Percentiles rank a stretch among this genome's conserved stretches.
phyloP scores from a whole-genome alignment of 257 asterid genomes.

The Ajuga chamaepitys region DNA sequence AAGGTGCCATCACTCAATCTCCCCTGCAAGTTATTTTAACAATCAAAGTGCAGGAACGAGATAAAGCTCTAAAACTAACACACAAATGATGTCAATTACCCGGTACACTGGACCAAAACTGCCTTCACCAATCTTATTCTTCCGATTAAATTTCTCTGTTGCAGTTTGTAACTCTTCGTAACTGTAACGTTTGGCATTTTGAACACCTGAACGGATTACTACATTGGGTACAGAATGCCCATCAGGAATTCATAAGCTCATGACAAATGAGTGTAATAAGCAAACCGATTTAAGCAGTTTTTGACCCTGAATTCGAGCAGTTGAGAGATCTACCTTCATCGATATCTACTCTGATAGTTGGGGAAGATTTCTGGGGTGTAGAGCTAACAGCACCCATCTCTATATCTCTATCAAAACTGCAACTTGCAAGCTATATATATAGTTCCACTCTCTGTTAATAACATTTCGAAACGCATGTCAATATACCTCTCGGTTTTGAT shows the following conservation, averaged over 20 bases:
- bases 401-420: neutral
- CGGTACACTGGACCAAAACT: slow-evolving; percentile 75
- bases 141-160: slow-evolving; percentile 40
- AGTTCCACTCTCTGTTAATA: neutral
- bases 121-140: too few relatives aligned
- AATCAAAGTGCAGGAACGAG: neutral
- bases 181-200: slow-evolving; percentile 35
- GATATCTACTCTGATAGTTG: slow-evolving; percentile 17
- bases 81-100: too few relatives aligned
- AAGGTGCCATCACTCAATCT: slow-evolving; percentile 50
- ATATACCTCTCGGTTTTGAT: neutral
- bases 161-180: slow-evolving; percentile 49
- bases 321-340: slow-evolving; percentile 36
- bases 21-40: slow-evolving; percentile 38
- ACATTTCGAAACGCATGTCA: neutral
- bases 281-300: neutral
- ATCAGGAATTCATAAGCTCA: slow-evolving; percentile 2
- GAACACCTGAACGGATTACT: slow-evolving; percentile 47
- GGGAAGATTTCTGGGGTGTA: slow-evolving; percentile 22
- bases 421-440: neutral
- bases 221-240: slow-evolving; percentile 19
- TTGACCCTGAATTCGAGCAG: neutral
- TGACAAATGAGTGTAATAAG: neutral
- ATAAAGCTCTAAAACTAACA: neutral
- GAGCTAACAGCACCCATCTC: slow-evolving; percentile 21